Base-by-base conservation (phyloP, 805 yeast genomes). In the Nakazawaea laoshanensis region DNA sequence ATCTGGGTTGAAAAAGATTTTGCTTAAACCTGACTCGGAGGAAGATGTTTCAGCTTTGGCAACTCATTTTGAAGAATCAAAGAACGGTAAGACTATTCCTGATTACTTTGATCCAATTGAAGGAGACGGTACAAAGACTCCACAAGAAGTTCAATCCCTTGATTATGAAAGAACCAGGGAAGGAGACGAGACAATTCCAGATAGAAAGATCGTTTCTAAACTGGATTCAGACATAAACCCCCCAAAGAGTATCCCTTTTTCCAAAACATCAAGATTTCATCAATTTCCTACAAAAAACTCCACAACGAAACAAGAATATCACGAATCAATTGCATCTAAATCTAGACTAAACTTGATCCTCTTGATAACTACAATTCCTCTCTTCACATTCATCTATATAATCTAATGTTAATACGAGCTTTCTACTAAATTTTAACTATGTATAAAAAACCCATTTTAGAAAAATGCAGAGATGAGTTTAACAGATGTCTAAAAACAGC, bases 81-180 rank as follows among this genome's bases (percentile, higher is more conserved):
- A 36, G 15, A 27, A 31, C 13, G 39, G 35, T 6, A 36, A 36
- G 18, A 28, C 35, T 1, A 27, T 19, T 3, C 35, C 39, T 2
- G 39, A 36, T 21, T 36, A 36, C 19, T 23, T 36, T 13, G 39
- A 36, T 19, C 27, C 27, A n/a, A 16, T 12, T 2, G 11, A 26
- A 12, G 34, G 34, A 4, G 38, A 25, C 16, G 34, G 34, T n/a
- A n/a, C n/a, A n/a, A n/a, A n/a, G 18, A 16, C 9, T 13, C 6
- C 7, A 7, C 19, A 13, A 10, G 20, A 27, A 27, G 20, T 10
- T 27, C 15, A 27, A 7, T 27, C n/a, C 14, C 22, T 15, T 14
- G 12, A 16, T 5, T 13, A 21, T 13, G 31, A 30, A 5, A 25
- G 32, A 21, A 18, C 30, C 16, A 26, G 31, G 12, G 28, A 30